Conservation (phyloP, 495 filamentous ascomycete species). For the Aspergillus campestris region DNA sequence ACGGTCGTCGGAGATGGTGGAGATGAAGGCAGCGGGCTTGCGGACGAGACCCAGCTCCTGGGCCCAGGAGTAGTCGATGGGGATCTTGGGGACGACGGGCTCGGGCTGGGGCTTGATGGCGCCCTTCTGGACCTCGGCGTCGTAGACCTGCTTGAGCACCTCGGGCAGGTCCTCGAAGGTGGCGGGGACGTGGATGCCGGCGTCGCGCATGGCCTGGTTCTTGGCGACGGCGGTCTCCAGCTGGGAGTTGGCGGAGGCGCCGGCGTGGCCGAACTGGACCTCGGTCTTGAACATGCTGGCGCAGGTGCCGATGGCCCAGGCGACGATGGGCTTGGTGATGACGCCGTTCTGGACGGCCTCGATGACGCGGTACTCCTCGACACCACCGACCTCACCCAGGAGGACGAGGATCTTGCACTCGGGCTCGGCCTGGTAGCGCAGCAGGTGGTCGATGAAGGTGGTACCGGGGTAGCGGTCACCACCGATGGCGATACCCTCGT, state of each 20-base stretch:
- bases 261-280: conserved; percentile 98
- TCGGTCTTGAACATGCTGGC: conserved; percentile 99
- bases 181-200: conserved; percentile 86
- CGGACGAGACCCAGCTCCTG: conserved; percentile 98
- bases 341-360: conserved; percentile 89
- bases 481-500: conserved; percentile 98
- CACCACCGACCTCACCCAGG: conserved; percentile 96
- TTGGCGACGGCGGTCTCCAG: conserved; percentile 93
- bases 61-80: conserved; percentile 99
- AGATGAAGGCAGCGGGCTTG: conserved; percentile 99
- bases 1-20: conserved; percentile 99
- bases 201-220: conserved; percentile 94
- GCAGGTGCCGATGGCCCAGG: conserved; percentile 98
- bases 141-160: conserved; percentile 68
- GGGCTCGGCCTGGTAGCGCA: conserved; percentile 90
- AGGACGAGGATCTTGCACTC: conserved; percentile 95
- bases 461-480: conserved; percentile 98
- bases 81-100: conserved; percentile 95
- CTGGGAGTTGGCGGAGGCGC: conserved; percentile 97
- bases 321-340: conserved; percentile 97
- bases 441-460: conserved; percentile 97
- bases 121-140: conserved; percentile 74
- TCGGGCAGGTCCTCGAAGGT: conserved; percentile 94
- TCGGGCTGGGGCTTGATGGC: conserved; percentile 77
- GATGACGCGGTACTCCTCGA: conserved; percentile 99